Base-by-base conservation (phyloP, 164 flowering plant genomes). In the Cinnamomum micranthum region DNA sequence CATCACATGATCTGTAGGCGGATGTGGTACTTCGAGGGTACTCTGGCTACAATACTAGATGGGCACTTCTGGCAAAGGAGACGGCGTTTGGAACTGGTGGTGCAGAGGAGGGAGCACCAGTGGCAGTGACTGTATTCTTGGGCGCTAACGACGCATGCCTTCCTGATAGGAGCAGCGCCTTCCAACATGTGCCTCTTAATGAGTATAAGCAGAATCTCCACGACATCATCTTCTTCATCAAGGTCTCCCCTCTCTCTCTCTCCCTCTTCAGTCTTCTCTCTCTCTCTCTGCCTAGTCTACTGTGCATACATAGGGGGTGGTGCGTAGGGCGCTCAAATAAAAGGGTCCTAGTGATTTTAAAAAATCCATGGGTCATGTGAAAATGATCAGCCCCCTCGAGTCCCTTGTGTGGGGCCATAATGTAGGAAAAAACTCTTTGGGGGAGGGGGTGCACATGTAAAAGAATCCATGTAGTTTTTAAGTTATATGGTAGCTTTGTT, bases 111-210 rank as follows among this genome's bases (percentile, higher is more conserved):
- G 80, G n/a, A 27, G 77, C 79, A 20, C 87, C 92, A 14, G 9
- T 86, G 52, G 94, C 92, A 0, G 86, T 90, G 66, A 91, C 93
- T 27, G 86, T 92, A 20, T 94, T 94, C 82, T 92, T 94, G 70
- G 95, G 97, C 4, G 97, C 98, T 0, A 94, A 92, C 65, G 98
- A 94, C 73, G 94, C 97, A 55, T 83, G 80, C 33, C 85, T 92
- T 73, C 87, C 90, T 1, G 94, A 91, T 72, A 73, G 94, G 75
- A 78, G 70, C 81, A 71, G 86, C 41, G 89, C 79, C 23, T 91
- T 87, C 72, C 95, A 88, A 51, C 94, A 94, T 81, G 98, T 92
- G 74, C 93, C 94, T 1, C 52, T 91, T 13, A 75, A 76, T 51
- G 97, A 93, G 76, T 93, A 87, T 85, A 85, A 80, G 82, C 81